Evolutionary conservation across 202 grass and related monocot species (phyloP), one percentile per base, ranked within the genome.

Genomic region (Cymbopogon flexuosus): DNA sequence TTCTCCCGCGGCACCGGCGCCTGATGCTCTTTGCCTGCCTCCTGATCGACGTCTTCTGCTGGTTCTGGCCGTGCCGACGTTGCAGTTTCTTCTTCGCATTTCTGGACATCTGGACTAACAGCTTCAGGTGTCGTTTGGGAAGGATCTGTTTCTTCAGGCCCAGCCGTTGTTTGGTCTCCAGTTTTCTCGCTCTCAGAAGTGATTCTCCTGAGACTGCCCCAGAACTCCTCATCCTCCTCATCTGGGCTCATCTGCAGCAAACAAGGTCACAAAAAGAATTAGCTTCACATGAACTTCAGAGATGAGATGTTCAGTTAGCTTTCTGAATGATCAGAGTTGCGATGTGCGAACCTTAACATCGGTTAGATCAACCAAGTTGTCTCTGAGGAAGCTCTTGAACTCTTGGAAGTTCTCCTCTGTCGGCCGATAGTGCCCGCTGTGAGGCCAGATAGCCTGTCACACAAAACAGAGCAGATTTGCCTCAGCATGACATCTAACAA

Each of bases 261-360:
- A 1, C 3, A 10, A 86, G 67, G 62, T 73, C 15, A 23, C 6
- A 45, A 52, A 3, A 46, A 3, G 2, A 46, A 18, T 51, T 80
- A 56, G 41, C 22, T 13, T 68, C 22, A n/a, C 24, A 11, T 39
- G 42, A 23, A 51, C 16, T 49, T 30, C 2, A 16, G 12, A 78
- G 6, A 27, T 27, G 31, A 16, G 69, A 12, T 61, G 5, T 78
- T 6, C 12, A 68, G 13, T 30, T 61, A 15, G 3, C n/a, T 22
- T 30, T 73, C 18, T 63, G 60, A 72, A 73, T 82, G 58, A 63
- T 6, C 34, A 35, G 5, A 10, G 34, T 15, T 41, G 79, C 24
- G 19, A 76, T 94, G 19, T 35, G 84, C 58, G 13, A 76, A 97
- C 95, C 88, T 91, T 93, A 77, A 98, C 95, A 41, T 41, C 6